A percentile compares a stretch with the other conserved stretches of the same genome.
phyloP scores from a whole-genome alignment of 2,329 filamentous ascomycete species.

The Bimuria novae-zelandiae region DNA sequence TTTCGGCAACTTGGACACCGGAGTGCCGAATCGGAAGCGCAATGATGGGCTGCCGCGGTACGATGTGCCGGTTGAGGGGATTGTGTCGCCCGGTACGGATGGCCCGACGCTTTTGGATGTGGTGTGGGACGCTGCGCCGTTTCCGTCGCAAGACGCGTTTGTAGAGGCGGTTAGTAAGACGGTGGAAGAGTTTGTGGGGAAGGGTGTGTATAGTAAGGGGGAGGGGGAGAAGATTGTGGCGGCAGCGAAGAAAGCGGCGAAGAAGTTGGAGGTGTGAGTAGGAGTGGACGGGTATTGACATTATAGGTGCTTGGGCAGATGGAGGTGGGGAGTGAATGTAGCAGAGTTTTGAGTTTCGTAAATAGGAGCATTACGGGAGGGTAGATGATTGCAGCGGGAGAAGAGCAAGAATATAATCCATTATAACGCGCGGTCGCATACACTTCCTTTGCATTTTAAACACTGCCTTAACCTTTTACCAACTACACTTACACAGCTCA shows the following conservation, averaged over 20 bases:
- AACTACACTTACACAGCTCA: no score
- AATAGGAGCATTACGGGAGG: no score
- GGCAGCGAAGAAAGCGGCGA: slow-evolving; percentile 8
- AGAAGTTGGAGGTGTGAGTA: neutral
- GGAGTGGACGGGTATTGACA: neutral
- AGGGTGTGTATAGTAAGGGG: slow-evolving; percentile 2
- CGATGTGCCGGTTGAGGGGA: slow-evolving; percentile 17
- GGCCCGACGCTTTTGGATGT: slow-evolving; percentile 19
- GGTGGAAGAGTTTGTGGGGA: slow-evolving; percentile 13
- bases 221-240: slow-evolving; percentile 11
- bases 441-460: no score
- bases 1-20: slow-evolving; percentile 13
- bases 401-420: no score
- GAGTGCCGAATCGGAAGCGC: slow-evolving; percentile 17
- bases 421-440: no score
- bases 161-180: slow-evolving; percentile 5
- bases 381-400: no score
- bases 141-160: slow-evolving; percentile 14
- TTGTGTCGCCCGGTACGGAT: slow-evolving; percentile 14
- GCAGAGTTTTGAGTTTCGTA: no score
- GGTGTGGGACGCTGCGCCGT: slow-evolving; percentile 20
- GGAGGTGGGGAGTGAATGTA: no score
- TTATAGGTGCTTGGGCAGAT: no score
- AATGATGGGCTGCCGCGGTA: slow-evolving; percentile 19
- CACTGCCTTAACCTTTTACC: no score